Conservation (phyloP, 108 stramenopile species). For the Cylindrotheca closterium region DNA sequence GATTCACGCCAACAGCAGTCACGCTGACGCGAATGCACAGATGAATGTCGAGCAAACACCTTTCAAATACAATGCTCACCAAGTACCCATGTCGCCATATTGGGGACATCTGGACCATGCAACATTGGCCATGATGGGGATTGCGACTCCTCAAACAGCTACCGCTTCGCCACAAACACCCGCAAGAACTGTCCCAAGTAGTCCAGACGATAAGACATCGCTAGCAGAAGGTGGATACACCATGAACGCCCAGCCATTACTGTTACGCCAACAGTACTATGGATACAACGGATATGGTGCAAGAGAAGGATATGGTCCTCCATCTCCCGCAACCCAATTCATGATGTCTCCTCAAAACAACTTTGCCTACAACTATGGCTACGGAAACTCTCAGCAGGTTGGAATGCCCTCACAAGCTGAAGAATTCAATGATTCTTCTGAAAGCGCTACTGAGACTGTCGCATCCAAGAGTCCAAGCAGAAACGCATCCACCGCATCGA, state of each 20-base stretch:
- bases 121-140: constrained; percentile 42
- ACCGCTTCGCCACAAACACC: constrained; percentile 23
- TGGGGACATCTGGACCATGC: constrained; percentile 58
- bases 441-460: background rate
- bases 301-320: constrained; percentile 44
- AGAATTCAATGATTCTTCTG: too few species aligned
- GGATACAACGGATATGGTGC: constrained; percentile 30
- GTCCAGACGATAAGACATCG: constrained; percentile 9
- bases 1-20: background rate
- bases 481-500: constrained; percentile 5
- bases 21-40: background rate
- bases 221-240: constrained; percentile 6
- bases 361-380: constrained; percentile 42
- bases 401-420: too few species aligned
- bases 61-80: constrained; percentile 22
- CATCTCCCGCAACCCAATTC: constrained; percentile 62
- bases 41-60: constrained; percentile 23
- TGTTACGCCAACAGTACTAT: constrained; percentile 26
- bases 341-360: constrained; percentile 56
- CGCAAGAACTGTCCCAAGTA: constrained; percentile 1
- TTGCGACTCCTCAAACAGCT: constrained; percentile 33
- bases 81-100: constrained; percentile 41
- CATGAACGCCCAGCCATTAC: constrained; percentile 44
- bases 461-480: constrained; percentile 18
- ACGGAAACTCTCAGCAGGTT: constrained; percentile 21